Percentiles rank a stretch among this genome's conserved stretches.
Conservation (phyloP, 2,329 filamentous ascomycete genomes). For the Camillea tinctor region DNA sequence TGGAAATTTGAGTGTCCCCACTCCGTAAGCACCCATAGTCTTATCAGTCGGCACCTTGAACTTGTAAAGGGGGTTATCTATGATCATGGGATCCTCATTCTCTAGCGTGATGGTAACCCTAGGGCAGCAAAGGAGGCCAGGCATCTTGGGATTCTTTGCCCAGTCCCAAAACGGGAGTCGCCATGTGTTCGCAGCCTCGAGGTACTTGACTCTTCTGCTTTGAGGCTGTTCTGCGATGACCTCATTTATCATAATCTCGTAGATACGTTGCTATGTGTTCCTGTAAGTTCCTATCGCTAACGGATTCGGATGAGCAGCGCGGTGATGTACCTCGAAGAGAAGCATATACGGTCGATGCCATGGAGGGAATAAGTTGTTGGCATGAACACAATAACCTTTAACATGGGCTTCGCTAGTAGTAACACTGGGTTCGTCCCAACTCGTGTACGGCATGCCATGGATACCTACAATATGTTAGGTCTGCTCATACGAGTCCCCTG, state of each 20-base stretch:
- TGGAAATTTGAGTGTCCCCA: constrained; percentile 1
- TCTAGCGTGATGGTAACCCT: constrained; percentile 18
- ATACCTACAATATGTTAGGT: constrained; percentile 12
- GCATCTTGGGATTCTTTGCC: constrained; percentile 26
- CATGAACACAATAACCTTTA: constrained; percentile 20
- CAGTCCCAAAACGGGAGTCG: constrained; percentile 30
- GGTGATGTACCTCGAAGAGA: constrained; percentile 14
- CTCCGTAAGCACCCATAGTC: constrained; percentile 9
- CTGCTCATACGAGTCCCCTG: background rate
- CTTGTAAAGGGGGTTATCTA: constrained; percentile 29
- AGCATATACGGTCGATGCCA: constrained; percentile 19
- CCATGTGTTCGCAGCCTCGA: constrained; percentile 15
- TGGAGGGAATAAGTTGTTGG: constrained; percentile 9
- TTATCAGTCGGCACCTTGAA: constrained; percentile 25
- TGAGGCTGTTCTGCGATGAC: constrained; percentile 14
- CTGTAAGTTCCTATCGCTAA: constrained; percentile 1
- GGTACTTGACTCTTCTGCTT: constrained; percentile 8
- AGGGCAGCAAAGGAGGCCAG: constrained; percentile 21
- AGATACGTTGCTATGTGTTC: constrained; percentile 17
- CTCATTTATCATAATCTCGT: constrained; percentile 22
- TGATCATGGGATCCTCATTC: constrained; percentile 4
- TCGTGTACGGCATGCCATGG: constrained; percentile 15
- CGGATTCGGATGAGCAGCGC: background rate
- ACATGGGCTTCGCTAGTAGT: constrained; percentile 11
- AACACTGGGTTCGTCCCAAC: constrained; percentile 14